Base-by-base conservation (phyloP, 2,329 filamentous ascomycete genomes). In the Phaeoacremonium minimum region DNA sequence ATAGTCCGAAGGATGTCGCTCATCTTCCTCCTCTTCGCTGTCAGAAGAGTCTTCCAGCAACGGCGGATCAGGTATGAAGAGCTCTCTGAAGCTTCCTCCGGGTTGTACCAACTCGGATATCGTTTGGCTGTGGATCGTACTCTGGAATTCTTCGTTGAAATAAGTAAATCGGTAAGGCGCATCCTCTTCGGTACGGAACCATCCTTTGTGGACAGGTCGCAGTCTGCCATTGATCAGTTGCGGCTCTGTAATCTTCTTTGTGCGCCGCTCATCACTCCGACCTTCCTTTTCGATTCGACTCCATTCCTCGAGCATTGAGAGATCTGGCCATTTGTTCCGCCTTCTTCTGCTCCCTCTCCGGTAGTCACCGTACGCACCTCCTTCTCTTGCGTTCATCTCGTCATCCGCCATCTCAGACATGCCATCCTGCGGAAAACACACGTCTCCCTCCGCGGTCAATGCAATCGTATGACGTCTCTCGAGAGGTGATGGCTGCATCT, bases 141-240 rank as follows among this genome's bases (percentile, higher is more conserved):
- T 94, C 51, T 88, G 85, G 38, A 97, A 88, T 45, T 95, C 88
- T 56, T 97, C 93, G 59, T 97, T 97, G 72, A 98, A 98, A 60
- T 98, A 98, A 0, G 93, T 97, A 58, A 96, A 98, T 17, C 93
- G 79, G 58, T 94, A 97, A 0, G 93, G 93, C 0, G 84, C 80
- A 46, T 96, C 91, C 42, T 95, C 90, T 45, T 93, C 87, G 36
- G 87, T 81, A 28, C 85, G 78, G 57, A 88, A 91, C 91, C 91
- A 98, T 12, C 77, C 77, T 48, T 76, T 77, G 45, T 85, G 81
- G 28, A 87, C 80, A 11, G 90, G 89, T 5, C 93, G 81, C 30
- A 98, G 66, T 36, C 93, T 79, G 1, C 93, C 93, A 41, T 91
- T 91, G 41, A 98, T 83, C 48, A 97, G 78, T 52, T 96, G 82